Evolutionary conservation across 495 filamentous ascomycete species (phyloP).

Genomic region (Acidiella bohemica): DNA sequence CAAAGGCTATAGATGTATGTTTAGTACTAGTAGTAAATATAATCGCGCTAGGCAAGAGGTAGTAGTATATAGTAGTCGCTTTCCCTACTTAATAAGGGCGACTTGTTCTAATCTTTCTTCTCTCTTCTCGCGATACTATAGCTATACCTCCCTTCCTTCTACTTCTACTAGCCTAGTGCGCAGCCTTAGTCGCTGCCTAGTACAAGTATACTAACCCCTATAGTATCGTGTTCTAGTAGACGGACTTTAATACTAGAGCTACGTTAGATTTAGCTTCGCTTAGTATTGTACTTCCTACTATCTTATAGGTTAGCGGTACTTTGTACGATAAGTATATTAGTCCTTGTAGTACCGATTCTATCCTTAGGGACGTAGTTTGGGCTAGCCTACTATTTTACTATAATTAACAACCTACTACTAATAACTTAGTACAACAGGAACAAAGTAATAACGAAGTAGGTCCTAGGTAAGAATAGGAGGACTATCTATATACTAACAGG

Average conservation of each 20-base stretch:
- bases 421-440: neutral
- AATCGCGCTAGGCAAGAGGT: no score
- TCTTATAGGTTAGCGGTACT: constrained; percentile 31
- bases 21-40: no score
- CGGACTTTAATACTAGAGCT: constrained; percentile 30
- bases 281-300: neutral
- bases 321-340: constrained; percentile 44
- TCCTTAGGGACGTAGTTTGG: constrained; percentile 39
- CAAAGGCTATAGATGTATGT: no score
- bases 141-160: no score
- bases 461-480: neutral
- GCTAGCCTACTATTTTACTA: constrained; percentile 26
- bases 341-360: constrained; percentile 21
- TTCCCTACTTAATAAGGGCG: no score
- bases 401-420: neutral
- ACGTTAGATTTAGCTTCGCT: no score
- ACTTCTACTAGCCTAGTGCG: no score
- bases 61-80: no score
- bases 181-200: no score
- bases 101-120: no score
- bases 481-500: constrained; percentile 19
- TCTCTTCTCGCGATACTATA: no score
- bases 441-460: neutral
- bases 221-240: neutral
- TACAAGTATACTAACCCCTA: neutral